Evolutionary conservation across 2,329 filamentous ascomycete species (phyloP), one percentile per base, ranked within the genome.

Genomic region (Remersonia thermophila): DNA sequence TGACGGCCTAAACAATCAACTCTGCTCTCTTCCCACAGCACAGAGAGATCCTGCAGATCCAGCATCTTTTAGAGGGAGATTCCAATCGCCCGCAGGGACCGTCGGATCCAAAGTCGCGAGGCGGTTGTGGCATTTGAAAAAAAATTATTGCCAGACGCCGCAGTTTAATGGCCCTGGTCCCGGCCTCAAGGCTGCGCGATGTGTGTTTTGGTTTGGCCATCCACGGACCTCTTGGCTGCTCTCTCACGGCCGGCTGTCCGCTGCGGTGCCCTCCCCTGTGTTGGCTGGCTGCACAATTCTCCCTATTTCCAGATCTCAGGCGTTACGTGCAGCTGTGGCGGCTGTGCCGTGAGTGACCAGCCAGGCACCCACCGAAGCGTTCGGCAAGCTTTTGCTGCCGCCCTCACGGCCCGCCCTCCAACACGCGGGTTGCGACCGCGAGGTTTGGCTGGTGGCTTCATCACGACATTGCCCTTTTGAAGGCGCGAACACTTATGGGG

Each of bases 321-420:
- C 31, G 44, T 47, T 47, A 47, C 45, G 38, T 43, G 42, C 39
- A 41, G 42, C 36, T 27, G 40, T 12, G 12, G 27, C 27, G 11
- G 35, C 39, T 32, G 31, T 32, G 17, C 25, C 30, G 33, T 30
- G 33, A 30, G 15, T 45, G 39, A 34, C 35, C 36, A 39, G 15
- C 43, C 35, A 28, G 11, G 27, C 27, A 14, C 12, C 12, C 27
- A 12, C 20, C 20, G n/a, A 23, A 9, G 5, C 20, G 20, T 9
- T 9, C 20, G 9, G 20, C 33, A 28, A 29, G 34, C 37, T 41
- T 37, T 32, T 26, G 34, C 30, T 35, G 46, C 37, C 38, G 38
- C 36, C 47, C 42, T 41, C 43, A 15, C 46, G 44, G 39, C 38
- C 42, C 27, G 46, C 39, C 42, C 29, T 47, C 47, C 40, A 26